These are phyloP conservation scores for Lactifluus piperatus DNA, from an alignment of 768 basidiomycete species.

Conservation along the genomic window DNA sequence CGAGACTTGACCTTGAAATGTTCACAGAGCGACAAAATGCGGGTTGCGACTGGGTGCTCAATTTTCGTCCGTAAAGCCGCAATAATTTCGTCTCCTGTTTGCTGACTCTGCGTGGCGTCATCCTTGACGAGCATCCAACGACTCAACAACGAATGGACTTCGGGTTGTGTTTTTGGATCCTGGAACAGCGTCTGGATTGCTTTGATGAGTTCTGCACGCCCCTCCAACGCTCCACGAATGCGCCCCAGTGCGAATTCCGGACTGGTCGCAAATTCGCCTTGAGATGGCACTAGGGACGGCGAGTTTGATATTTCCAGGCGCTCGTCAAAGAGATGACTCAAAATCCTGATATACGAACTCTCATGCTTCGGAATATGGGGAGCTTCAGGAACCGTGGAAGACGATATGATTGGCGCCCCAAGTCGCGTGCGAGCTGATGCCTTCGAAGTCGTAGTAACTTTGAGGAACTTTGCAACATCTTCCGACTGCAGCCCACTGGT, in stretches of 20 bases:
- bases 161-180: slow-evolving; percentile 36
- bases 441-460: slow-evolving; percentile 32
- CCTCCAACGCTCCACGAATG: slow-evolving; percentile 72
- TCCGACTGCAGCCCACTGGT: slow-evolving; percentile 29
- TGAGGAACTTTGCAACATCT: slow-evolving; percentile 47
- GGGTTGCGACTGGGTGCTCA: slow-evolving; percentile 39
- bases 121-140: slow-evolving; percentile 77
- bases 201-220: slow-evolving; percentile 56
- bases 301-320: slow-evolving; percentile 82
- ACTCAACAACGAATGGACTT: slow-evolving; percentile 63
- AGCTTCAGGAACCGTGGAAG: slow-evolving; percentile 26
- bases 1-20: slow-evolving; percentile 64
- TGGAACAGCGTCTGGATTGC: slow-evolving; percentile 61
- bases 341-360: slow-evolving; percentile 81
- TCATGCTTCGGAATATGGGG: slow-evolving; percentile 87
- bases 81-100: slow-evolving; percentile 50
- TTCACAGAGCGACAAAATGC: slow-evolving; percentile 49
- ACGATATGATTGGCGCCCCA: slow-evolving; percentile 30
- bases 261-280: slow-evolving; percentile 73
- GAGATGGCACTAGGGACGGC: slow-evolving; percentile 57
- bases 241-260: slow-evolving; percentile 94
- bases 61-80: slow-evolving; percentile 37
- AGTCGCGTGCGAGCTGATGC: slow-evolving; percentile 40
- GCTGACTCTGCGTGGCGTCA: slow-evolving; percentile 51
- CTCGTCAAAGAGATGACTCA: slow-evolving; percentile 69